A percentile compares a stretch with the other conserved stretches of the same genome.
These are phyloP conservation scores for Magnaporthales sp. DNA, from an alignment of 2,329 filamentous ascomycete genomes.

Conservation along the genomic window DNA sequence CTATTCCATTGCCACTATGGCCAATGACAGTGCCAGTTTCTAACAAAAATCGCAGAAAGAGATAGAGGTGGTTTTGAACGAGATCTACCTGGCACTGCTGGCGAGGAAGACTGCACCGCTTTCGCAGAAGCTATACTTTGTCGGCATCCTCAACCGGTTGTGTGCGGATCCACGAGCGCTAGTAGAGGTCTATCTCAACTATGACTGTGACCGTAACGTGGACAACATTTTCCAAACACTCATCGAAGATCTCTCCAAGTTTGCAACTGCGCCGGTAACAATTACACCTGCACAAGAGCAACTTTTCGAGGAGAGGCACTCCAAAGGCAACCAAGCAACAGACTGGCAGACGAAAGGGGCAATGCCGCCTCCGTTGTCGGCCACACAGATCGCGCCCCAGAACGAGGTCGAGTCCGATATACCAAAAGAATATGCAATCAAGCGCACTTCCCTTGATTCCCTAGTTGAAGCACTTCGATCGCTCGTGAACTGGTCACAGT, in stretches of 20 bases:
- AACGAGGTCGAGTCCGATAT: conserved; percentile 59
- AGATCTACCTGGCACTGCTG: conserved; percentile 88
- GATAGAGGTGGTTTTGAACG: conserved; percentile 94
- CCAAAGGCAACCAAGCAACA: conserved; percentile 47
- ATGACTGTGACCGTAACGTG: conserved; percentile 90
- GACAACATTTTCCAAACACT: conserved; percentile 97
- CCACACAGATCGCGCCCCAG: conserved; percentile 59
- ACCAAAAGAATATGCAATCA: conserved; percentile 84
- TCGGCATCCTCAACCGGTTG: conserved; percentile 75
- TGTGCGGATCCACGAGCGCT: conserved; percentile 79
- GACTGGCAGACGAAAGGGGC: conserved; percentile 87
- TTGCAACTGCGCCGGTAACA: conserved; percentile 70
- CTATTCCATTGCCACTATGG: neutral
- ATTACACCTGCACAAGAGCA: conserved; percentile 75
- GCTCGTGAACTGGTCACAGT: conserved; percentile 80
- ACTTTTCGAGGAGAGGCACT: conserved; percentile 71
- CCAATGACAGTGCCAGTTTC: neutral
- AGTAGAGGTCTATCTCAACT: conserved; percentile 95
- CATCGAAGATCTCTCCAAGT: conserved; percentile 85
- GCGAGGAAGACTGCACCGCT: conserved; percentile 79
- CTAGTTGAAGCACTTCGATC: conserved; percentile 84
- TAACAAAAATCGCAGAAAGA: conserved; percentile 57
- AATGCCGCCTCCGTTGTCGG: conserved; percentile 77
- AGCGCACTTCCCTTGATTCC: conserved; percentile 80
- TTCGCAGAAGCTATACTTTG: conserved; percentile 88